Conservation (phyloP, 495 filamentous ascomycete species). For the Aspergillus conjunctus region DNA sequence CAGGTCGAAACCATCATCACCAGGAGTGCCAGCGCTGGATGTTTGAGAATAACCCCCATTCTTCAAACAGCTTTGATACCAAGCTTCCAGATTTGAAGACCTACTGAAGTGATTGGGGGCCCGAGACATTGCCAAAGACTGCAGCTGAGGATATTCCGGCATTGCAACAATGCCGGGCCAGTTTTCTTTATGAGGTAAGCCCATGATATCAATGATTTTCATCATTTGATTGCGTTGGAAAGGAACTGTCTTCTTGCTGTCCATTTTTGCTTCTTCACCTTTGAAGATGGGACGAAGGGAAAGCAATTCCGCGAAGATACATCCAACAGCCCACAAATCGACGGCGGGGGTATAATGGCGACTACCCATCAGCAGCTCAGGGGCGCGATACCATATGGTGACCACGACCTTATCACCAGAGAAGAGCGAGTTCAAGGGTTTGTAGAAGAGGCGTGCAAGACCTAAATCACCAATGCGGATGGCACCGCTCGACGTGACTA, state of each 20-base stretch:
- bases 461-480: conserved; percentile 95
- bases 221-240: conserved; percentile 99
- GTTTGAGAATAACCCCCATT: conserved; percentile 58
- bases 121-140: conserved; percentile 59
- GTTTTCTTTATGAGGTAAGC: conserved; percentile 81
- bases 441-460: conserved; percentile 88
- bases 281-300: conserved; percentile 96
- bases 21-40: conserved; percentile 57
- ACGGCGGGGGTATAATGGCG: conserved; percentile 95
- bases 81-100: conserved; percentile 59
- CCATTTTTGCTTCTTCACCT: conserved; percentile 98
- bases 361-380: conserved; percentile 87
- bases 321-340: conserved; percentile 96
- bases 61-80: conserved; percentile 65
- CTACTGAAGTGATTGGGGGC: conserved; percentile 42
- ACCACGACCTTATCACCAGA: conserved; percentile 97
- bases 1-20: conserved; percentile 76
- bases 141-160: conserved; percentile 78
- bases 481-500: conserved; percentile 87
- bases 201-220: conserved; percentile 96
- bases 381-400: conserved; percentile 98
- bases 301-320: conserved; percentile 94
- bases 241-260: conserved; percentile 92
- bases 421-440: conserved; percentile 87
- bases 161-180: conserved; percentile 83